phyloP scores from a whole-genome alignment of 108 stramenopile species.

The Cyclotella kingstonii region DNA sequence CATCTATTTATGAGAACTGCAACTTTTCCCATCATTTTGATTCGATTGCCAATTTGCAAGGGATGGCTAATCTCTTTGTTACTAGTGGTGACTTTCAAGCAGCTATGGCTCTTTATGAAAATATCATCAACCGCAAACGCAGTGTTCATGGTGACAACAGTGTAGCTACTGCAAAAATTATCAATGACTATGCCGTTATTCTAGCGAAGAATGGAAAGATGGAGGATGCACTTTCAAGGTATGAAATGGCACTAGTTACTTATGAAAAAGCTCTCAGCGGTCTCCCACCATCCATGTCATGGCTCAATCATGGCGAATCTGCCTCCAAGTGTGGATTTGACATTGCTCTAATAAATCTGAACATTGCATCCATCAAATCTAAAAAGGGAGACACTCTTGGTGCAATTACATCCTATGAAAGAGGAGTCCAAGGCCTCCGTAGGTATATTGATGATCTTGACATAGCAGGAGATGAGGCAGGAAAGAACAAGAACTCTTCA shows the following conservation, averaged over 20 bases:
- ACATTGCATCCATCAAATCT: conserved; percentile 87
- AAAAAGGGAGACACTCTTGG: conserved; percentile 77
- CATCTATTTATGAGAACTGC: conserved; percentile 79
- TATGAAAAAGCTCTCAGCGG: conserved; percentile 59
- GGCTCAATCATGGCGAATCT: conserved; percentile 58
- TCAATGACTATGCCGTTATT: conserved; percentile 85
- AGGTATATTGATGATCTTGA: conserved; percentile 70
- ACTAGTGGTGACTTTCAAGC: conserved; percentile 79
- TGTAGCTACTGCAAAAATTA: conserved; percentile 79
- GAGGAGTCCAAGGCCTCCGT: conserved; percentile 73
- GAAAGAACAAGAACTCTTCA: conserved; percentile 68
- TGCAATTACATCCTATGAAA: conserved; percentile 73
- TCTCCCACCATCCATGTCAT: conserved; percentile 51
- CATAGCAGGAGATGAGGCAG: conserved; percentile 46
- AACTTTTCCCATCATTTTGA: conserved; percentile 77
- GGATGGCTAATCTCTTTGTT: conserved; percentile 73
- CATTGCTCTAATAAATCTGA: conserved; percentile 79
- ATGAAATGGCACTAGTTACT: conserved; percentile 66
- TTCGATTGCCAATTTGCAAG: conserved; percentile 80
- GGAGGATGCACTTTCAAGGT: conserved; percentile 74
- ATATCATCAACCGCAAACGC: conserved; percentile 75
- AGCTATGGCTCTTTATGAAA: conserved; percentile 80
- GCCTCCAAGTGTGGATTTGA: conserved; percentile 85
- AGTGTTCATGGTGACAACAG: conserved; percentile 70
- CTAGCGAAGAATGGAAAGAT: conserved; percentile 85